Evolutionary conservation across 441 rosid species (phyloP).

Genomic region (Populus hybrid): DNA sequence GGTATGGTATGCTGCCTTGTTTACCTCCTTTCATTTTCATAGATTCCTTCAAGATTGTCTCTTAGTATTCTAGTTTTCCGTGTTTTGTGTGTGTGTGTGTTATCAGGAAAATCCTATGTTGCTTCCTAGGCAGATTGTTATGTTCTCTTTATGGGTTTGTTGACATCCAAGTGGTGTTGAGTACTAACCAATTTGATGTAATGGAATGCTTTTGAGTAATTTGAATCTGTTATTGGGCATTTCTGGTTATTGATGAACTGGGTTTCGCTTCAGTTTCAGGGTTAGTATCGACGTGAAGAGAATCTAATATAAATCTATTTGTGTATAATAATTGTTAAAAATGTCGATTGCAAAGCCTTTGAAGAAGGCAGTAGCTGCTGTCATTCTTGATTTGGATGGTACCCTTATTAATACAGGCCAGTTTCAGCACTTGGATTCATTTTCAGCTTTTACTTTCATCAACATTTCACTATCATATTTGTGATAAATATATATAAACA

Average conservation of each 20-base stretch:
- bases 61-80: background rate
- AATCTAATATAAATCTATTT: too few relatives aligned
- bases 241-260: background rate
- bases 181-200: too few relatives aligned
- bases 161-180: too few relatives aligned
- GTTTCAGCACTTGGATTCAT: background rate
- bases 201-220: background rate
- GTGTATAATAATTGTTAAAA: background rate
- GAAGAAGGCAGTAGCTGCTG: slow-evolving; percentile 56
- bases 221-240: background rate
- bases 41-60: background rate
- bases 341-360: slow-evolving; percentile 42
- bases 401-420: slow-evolving; percentile 78
- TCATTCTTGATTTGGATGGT: slow-evolving; percentile 85
- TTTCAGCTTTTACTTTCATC: background rate
- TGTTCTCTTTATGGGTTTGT: too few relatives aligned
- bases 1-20: background rate
- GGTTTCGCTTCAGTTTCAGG: background rate
- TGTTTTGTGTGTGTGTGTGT: background rate
- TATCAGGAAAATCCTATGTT: background rate
- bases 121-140: background rate
- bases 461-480: background rate
- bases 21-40: background rate
- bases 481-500: background rate
- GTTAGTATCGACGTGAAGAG: background rate